Conservation (phyloP, 176 grass and related monocot genomes). For the Thinopyrum elongatum region DNA sequence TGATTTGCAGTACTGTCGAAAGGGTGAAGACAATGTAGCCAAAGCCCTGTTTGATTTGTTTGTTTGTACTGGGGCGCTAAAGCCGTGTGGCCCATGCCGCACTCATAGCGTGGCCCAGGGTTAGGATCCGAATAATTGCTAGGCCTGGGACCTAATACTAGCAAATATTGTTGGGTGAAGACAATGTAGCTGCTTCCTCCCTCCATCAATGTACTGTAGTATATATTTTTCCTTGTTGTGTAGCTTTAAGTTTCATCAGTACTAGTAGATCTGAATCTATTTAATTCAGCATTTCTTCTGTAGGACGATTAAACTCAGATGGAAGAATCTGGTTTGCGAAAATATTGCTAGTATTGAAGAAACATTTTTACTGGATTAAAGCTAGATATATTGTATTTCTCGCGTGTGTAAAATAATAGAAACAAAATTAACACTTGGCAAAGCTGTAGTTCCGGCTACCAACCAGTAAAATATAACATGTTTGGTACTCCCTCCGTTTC, state of each 20-base stretch:
- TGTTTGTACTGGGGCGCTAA: conserved; percentile 15
- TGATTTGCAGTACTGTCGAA: neutral
- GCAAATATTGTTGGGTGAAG: neutral
- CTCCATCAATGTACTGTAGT: neutral
- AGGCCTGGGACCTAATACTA: neutral
- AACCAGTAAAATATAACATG: too few species aligned
- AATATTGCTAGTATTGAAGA: too few species aligned
- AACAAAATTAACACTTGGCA: too few species aligned
- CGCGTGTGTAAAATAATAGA: too few species aligned
- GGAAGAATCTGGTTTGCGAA: too few species aligned
- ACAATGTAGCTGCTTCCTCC: neutral
- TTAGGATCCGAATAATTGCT: conserved; percentile 12
- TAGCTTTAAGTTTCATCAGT: neutral
- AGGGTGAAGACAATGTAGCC: conserved; percentile 26
- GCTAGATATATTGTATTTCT: too few species aligned
- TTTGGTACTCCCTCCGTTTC: too few species aligned
- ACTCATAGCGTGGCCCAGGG: conserved; percentile 20
- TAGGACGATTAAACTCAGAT: neutral
- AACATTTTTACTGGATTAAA: too few species aligned
- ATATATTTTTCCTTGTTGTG: neutral
- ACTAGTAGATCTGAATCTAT: neutral
- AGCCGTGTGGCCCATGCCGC: conserved; percentile 4
- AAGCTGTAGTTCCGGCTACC: too few species aligned
- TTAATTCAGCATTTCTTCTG: neutral
- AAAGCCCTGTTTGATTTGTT: conserved; percentile 37